Evolutionary conservation across 2,329 filamentous ascomycete species (phyloP).

Genomic region (Colletotrichum trifolii): DNA sequence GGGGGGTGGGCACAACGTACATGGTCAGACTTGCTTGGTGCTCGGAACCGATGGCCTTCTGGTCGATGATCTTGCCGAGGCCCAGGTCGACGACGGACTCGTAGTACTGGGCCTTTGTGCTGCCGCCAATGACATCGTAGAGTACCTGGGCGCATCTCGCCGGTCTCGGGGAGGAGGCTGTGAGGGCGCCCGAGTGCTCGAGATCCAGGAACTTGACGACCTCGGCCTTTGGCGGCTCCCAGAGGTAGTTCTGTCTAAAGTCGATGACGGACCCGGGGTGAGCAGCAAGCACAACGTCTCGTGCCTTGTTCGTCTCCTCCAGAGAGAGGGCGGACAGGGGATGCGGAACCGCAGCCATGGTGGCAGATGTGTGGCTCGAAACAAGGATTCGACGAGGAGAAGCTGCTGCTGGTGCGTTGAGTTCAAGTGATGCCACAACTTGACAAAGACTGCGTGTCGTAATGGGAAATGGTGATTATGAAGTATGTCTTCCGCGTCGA

Average conservation of each 20-base stretch:
- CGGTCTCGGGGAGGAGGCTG: slow-evolving; percentile 41
- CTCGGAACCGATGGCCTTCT: slow-evolving; percentile 43
- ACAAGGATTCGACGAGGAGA: slow-evolving; percentile 3
- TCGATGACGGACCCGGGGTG: slow-evolving; percentile 44
- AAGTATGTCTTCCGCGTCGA: neutral
- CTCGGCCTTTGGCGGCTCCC: slow-evolving; percentile 56
- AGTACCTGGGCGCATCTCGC: slow-evolving; percentile 50
- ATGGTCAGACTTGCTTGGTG: slow-evolving; percentile 45
- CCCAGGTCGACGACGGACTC: slow-evolving; percentile 50
- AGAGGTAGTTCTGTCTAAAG: slow-evolving; percentile 59
- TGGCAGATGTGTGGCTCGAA: slow-evolving; percentile 13
- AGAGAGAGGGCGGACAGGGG: slow-evolving; percentile 45
- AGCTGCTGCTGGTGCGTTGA: too few relatives aligned
- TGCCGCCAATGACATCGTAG: slow-evolving; percentile 48
- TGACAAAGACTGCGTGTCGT: neutral
- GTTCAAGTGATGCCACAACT: neutral
- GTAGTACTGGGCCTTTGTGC: slow-evolving; percentile 42
- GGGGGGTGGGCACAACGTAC: slow-evolving; percentile 39
- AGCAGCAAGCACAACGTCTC: slow-evolving; percentile 45
- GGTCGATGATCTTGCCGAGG: slow-evolving; percentile 38
- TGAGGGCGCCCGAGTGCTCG: slow-evolving; percentile 50
- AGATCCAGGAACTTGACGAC: slow-evolving; percentile 54
- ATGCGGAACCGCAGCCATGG: slow-evolving; percentile 42
- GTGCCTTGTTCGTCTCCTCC: slow-evolving; percentile 48
- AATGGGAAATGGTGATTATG: neutral